Evolutionary conservation across 805 yeast species (phyloP).

Genomic region (Ogataea siamensis): DNA sequence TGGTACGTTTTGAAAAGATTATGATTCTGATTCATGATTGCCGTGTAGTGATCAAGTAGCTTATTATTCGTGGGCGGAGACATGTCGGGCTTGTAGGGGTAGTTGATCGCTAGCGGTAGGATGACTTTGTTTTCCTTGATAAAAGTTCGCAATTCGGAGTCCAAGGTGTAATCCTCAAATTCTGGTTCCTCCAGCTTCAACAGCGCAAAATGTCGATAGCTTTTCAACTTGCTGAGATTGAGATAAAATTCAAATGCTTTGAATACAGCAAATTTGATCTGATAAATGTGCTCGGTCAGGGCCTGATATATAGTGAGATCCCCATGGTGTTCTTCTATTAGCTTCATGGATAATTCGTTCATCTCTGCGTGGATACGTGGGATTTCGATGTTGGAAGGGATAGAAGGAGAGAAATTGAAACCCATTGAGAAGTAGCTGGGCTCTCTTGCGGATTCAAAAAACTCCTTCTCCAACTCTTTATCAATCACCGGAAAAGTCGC

Average conservation of each 20-base stretch:
- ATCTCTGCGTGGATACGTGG: conserved; percentile 27
- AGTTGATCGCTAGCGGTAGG: conserved; percentile 31
- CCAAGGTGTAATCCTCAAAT: conserved; percentile 15
- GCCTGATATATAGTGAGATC: conserved; percentile 29
- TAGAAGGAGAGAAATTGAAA: conserved; percentile 15
- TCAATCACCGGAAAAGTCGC: conserved; percentile 19
- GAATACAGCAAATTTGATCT: conserved; percentile 22
- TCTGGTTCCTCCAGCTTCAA: conserved; percentile 25
- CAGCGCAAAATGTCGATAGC: conserved; percentile 23
- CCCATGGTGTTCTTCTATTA: conserved; percentile 29
- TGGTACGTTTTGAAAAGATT: conserved; percentile 15
- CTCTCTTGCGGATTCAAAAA: conserved; percentile 14
- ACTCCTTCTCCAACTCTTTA: conserved; percentile 9
- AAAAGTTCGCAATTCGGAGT: conserved; percentile 24
- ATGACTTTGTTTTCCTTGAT: conserved; percentile 26
- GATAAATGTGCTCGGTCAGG: conserved; percentile 24
- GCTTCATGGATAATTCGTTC: conserved; percentile 14
- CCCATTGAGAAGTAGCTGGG: conserved; percentile 28
- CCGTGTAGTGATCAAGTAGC: conserved; percentile 20
- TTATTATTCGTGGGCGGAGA: conserved; percentile 20
- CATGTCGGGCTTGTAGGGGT: conserved; percentile 21
- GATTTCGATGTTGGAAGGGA: conserved; percentile 2
- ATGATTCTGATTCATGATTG: conserved; percentile 23
- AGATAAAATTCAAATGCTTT: conserved; percentile 26
- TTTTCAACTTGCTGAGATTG: conserved; percentile 19